Evolutionary conservation across 306 rosid species (phyloP).

Genomic region (Lathyrus tuberosus): DNA sequence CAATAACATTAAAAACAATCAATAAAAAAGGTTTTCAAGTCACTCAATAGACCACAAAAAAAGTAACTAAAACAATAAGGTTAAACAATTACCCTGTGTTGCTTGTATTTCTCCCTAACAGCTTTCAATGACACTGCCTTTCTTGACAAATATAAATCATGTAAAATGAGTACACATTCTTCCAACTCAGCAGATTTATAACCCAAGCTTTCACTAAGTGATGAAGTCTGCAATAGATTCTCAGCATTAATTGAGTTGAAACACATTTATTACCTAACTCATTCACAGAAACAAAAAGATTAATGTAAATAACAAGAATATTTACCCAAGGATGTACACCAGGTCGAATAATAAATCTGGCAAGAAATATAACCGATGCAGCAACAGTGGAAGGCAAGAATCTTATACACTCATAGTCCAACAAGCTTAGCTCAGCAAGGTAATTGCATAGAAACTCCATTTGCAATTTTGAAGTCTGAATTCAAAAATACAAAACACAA

Average conservation of each 20-base stretch:
- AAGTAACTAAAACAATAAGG: background rate
- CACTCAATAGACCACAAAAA: no score
- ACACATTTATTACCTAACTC: background rate
- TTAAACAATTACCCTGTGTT: constrained; percentile 59
- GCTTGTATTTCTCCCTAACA: constrained; percentile 74
- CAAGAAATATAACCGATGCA: constrained; percentile 71
- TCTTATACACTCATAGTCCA: constrained; percentile 67
- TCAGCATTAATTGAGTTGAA: constrained; percentile 18
- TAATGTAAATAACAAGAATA: background rate
- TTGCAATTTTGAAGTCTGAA: constrained; percentile 55
- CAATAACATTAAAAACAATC: no score
- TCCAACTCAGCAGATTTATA: constrained; percentile 58
- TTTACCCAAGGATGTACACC: constrained; percentile 79
- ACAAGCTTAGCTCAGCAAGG: constrained; percentile 80
- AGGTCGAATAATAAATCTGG: constrained; percentile 62
- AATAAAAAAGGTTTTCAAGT: no score
- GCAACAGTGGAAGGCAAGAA: constrained; percentile 86
- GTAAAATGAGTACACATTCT: constrained; percentile 60
- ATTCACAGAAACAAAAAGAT: background rate
- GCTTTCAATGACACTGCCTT: constrained; percentile 65
- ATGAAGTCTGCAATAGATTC: constrained; percentile 46
- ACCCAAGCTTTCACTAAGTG: constrained; percentile 49
- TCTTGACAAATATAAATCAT: constrained; percentile 72
- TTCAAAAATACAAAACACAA: background rate
- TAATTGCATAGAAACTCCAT: constrained; percentile 68